Evolutionary conservation across 176 grass and related monocot species (phyloP).

Genomic region (Avena sativa): DNA sequence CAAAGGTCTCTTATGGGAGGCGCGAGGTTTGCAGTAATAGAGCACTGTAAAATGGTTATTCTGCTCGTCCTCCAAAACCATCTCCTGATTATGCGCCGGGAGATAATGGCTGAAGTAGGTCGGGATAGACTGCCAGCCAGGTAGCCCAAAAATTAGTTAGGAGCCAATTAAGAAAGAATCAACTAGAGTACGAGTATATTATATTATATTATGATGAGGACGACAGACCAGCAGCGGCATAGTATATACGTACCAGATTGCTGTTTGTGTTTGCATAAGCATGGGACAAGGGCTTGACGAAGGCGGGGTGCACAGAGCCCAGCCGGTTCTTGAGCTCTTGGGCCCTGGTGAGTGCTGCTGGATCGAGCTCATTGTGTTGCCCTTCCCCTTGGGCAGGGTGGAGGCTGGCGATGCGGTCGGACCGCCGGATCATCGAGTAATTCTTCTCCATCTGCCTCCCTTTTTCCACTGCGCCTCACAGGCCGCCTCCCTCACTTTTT

Average conservation of each 20-base stretch:
- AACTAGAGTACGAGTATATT: background rate
- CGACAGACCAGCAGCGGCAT: background rate
- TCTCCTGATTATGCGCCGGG: conserved; percentile 47
- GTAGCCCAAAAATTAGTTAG: conserved; percentile 1
- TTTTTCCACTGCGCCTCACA: no score
- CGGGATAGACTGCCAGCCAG: conserved; percentile 53
- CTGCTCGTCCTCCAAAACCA: conserved; percentile 55
- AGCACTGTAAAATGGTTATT: conserved; percentile 44
- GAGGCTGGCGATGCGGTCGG: conserved; percentile 54
- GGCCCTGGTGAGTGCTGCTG: conserved; percentile 32
- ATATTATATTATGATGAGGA: no score
- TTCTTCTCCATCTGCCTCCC: no score
- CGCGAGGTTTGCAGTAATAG: conserved; percentile 23
- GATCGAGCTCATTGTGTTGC: no score
- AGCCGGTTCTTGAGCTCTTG: conserved; percentile 56
- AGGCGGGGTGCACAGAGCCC: conserved; percentile 45
- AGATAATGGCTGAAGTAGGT: conserved; percentile 43
- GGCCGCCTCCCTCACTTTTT: no score
- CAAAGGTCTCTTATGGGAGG: no score
- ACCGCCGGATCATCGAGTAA: conserved; percentile 38
- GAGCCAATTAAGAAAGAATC: no score
- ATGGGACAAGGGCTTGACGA: conserved; percentile 69
- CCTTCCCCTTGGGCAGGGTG: no score
- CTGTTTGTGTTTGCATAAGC: conserved; percentile 41
- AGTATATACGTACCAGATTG: conserved; percentile 46